A percentile compares a stretch with the other conserved stretches of the same genome.
phyloP scores from a whole-genome alignment of 768 basidiomycete species.

The Suillus bovinus region DNA sequence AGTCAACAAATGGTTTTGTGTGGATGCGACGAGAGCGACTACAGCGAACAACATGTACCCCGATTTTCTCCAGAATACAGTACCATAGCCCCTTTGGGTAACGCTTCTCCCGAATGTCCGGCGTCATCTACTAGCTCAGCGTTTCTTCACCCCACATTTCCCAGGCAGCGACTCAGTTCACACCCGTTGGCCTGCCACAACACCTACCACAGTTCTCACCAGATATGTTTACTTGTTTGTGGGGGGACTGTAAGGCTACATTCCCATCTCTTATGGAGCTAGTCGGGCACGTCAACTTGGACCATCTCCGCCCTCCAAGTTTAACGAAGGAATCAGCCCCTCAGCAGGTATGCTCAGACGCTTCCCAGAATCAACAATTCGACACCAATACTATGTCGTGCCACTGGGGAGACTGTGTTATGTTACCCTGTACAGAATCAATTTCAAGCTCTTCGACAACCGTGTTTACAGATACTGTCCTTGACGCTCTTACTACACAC shows the following conservation, averaged over 20 bases:
- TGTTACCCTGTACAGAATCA: slow-evolving; percentile 45
- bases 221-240: slow-evolving; percentile 44
- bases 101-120: slow-evolving; percentile 26
- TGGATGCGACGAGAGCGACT: slow-evolving; percentile 26
- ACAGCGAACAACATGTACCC: not conserved
- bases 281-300: slow-evolving; percentile 68
- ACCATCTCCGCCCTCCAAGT: slow-evolving; percentile 49
- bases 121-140: slow-evolving; percentile 28
- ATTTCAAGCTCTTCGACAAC: slow-evolving; percentile 49
- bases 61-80: not conserved
- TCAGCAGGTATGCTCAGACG: slow-evolving; percentile 4
- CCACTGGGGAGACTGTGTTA: slow-evolving; percentile 72
- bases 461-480: slow-evolving; percentile 37
- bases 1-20: slow-evolving; percentile 41
- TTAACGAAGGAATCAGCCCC: slow-evolving; percentile 15
- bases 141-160: slow-evolving; percentile 27
- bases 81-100: slow-evolving; percentile 14
- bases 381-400: slow-evolving; percentile 47
- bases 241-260: slow-evolving; percentile 57
- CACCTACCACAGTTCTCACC: slow-evolving; percentile 10
- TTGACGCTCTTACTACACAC: slow-evolving; percentile 58
- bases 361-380: slow-evolving; percentile 14
- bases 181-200: slow-evolving; percentile 19
- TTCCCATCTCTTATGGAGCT: slow-evolving; percentile 58
- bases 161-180: slow-evolving; percentile 22